Evolutionary conservation across 2,329 filamentous ascomycete genomes (phyloP).

Genomic region (Colletotrichum sp.): DNA sequence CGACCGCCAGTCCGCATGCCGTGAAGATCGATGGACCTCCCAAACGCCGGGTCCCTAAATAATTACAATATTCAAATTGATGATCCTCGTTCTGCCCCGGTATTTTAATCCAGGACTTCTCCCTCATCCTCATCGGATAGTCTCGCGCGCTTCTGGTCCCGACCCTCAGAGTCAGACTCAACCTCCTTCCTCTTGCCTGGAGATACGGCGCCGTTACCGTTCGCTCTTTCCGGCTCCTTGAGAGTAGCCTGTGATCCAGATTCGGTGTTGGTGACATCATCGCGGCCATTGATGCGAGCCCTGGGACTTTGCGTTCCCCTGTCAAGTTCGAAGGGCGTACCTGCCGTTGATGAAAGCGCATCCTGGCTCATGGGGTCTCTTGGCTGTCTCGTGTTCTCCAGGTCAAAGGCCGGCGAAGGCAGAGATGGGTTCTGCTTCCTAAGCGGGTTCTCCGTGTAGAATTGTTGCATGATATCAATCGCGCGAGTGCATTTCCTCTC

Average conservation of each 20-base stretch:
- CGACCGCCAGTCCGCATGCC: neutral
- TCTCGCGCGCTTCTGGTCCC: slow-evolving; percentile 48
- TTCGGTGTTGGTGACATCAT: slow-evolving; percentile 36
- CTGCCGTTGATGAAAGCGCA: slow-evolving; percentile 51
- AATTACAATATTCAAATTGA: slow-evolving; percentile 5
- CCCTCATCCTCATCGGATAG: slow-evolving; percentile 54
- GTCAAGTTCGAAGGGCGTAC: slow-evolving; percentile 53
- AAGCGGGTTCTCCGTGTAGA: slow-evolving; percentile 69
- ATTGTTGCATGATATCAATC: slow-evolving; percentile 76
- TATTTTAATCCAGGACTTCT: slow-evolving; percentile 36
- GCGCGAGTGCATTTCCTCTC: slow-evolving; percentile 74
- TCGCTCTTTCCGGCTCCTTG: slow-evolving; percentile 21
- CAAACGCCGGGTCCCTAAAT: slow-evolving; percentile 8
- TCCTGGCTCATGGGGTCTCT: slow-evolving; percentile 50
- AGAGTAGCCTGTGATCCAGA: slow-evolving; percentile 40
- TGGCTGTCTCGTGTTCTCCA: slow-evolving; percentile 60
- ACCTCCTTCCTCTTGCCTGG: slow-evolving; percentile 49
- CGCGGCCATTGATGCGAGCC: slow-evolving; percentile 41
- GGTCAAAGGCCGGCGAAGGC: slow-evolving; percentile 59
- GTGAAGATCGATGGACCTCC: neutral
- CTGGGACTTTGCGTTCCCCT: slow-evolving; percentile 55
- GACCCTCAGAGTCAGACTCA: slow-evolving; percentile 39
- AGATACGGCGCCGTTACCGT: slow-evolving; percentile 36
- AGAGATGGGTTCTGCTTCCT: slow-evolving; percentile 60
- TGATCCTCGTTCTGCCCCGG: neutral